phyloP scores from a whole-genome alignment of 108 stramenopile species.

The Craspedostauros australis region DNA sequence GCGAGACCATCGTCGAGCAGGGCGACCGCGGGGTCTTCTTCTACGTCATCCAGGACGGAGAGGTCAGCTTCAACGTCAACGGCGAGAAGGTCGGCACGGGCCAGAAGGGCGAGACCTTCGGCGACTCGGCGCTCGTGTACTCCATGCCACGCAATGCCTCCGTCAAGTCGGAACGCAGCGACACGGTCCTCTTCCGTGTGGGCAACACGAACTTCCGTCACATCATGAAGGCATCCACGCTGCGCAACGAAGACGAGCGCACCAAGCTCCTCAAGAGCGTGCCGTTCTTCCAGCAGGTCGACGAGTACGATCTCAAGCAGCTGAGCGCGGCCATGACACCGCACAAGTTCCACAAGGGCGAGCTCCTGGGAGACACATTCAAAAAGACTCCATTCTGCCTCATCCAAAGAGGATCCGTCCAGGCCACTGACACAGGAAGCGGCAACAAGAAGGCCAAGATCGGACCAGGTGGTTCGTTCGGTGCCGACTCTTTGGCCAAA shows the following conservation, averaged over 20 bases:
- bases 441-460: constrained; percentile 43
- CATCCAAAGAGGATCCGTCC: constrained; percentile 57
- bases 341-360: constrained; percentile 38
- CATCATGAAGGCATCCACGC: constrained; percentile 52
- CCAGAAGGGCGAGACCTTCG: constrained; percentile 47
- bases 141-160: constrained; percentile 80
- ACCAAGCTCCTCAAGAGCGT: constrained; percentile 46
- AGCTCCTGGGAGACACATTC: constrained; percentile 40
- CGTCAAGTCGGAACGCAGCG: constrained; percentile 28
- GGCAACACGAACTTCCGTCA: constrained; percentile 62
- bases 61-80: constrained; percentile 41
- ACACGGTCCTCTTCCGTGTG: constrained; percentile 39
- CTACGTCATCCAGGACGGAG: constrained; percentile 63
- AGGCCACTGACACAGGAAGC: constrained; percentile 25
- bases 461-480: constrained; percentile 32
- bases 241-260: constrained; percentile 32
- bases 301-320: constrained; percentile 40
- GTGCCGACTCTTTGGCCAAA: constrained; percentile 31
- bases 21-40: constrained; percentile 61
- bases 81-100: constrained; percentile 41
- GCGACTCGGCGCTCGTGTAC: constrained; percentile 51
- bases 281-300: constrained; percentile 41
- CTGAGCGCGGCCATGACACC: constrained; percentile 54
- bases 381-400: constrained; percentile 64
- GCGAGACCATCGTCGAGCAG: constrained; percentile 49